Evolutionary conservation across 176 grass and related monocot species (phyloP).

Genomic region (Oryza officinalis): DNA sequence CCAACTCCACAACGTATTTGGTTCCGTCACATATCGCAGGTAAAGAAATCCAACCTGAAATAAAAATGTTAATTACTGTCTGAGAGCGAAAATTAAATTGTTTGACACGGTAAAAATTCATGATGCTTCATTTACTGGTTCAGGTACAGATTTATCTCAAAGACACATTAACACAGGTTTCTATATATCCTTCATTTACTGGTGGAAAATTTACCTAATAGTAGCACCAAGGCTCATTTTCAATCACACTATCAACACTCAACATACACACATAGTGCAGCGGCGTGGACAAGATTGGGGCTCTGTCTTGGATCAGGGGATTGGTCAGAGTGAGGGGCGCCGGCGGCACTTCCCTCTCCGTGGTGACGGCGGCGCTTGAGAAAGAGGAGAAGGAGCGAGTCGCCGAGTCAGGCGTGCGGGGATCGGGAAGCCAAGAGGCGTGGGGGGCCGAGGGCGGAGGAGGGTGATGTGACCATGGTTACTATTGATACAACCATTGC

Average conservation of each 20-base stretch:
- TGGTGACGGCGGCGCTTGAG: no score
- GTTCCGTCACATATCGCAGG: conserved; percentile 82
- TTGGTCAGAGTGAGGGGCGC: no score
- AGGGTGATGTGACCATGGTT: no score
- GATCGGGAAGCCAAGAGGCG: no score
- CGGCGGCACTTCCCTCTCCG: no score
- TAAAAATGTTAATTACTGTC: neutral
- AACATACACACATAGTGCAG: neutral
- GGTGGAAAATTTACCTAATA: neutral
- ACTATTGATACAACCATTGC: no score
- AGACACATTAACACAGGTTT: neutral
- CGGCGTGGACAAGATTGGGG: no score
- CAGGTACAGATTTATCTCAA: neutral
- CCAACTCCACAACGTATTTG: conserved; percentile 91
- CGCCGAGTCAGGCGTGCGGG: no score
- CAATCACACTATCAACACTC: neutral
- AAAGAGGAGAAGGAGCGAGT: no score
- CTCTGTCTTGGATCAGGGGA: no score
- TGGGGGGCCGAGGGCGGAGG: no score
- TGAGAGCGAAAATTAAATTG: neutral
- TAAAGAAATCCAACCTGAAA: conserved; percentile 94
- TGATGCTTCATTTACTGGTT: neutral
- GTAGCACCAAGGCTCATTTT: neutral
- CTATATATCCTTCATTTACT: neutral
- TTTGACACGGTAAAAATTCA: neutral